Percentiles rank a stretch among this genome's conserved stretches.
phyloP scores from a whole-genome alignment of 2,329 filamentous ascomycete species.

The Fusarium papillatum region DNA sequence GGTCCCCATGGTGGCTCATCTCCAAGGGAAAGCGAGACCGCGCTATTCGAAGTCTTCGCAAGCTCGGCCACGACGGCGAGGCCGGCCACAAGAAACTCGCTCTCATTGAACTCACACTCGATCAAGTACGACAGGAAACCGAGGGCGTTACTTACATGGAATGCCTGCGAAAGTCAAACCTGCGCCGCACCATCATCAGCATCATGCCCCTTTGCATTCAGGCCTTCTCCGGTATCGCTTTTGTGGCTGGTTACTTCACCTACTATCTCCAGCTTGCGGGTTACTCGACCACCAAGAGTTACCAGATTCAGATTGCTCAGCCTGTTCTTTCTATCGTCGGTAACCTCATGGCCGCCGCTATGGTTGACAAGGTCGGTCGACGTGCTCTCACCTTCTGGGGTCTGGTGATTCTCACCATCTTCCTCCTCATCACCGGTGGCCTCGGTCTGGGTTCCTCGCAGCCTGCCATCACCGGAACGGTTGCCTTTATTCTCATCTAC shows the following conservation, averaged over 20 bases:
- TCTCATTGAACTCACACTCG: slow-evolving; percentile 20
- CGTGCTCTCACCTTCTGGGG: slow-evolving; percentile 26
- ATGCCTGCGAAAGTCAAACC: slow-evolving; percentile 28
- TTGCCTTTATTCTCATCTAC: slow-evolving; percentile 24
- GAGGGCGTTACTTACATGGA: slow-evolving; percentile 28
- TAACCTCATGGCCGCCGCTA: slow-evolving; percentile 20
- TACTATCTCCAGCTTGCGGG: slow-evolving; percentile 27
- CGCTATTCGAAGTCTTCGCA: slow-evolving; percentile 6
- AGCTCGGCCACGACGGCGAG: slow-evolving; percentile 6
- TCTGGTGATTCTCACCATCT: slow-evolving; percentile 15
- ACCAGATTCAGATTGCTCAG: slow-evolving; percentile 12
- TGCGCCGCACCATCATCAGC: slow-evolving; percentile 30
- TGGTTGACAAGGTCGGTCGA: slow-evolving; percentile 23
- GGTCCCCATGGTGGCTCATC: slow-evolving; percentile 27
- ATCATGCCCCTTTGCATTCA: slow-evolving; percentile 21
- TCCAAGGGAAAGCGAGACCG: slow-evolving; percentile 16
- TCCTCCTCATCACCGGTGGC: slow-evolving; percentile 22
- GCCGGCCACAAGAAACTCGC: slow-evolving; percentile 13
- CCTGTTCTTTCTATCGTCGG: slow-evolving; percentile 17
- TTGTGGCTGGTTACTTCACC: slow-evolving; percentile 26
- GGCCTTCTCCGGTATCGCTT: slow-evolving; percentile 15
- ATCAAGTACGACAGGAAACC: slow-evolving; percentile 13
- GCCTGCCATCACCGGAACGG: slow-evolving; percentile 10
- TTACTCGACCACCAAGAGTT: slow-evolving; percentile 7
- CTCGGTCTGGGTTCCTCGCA: slow-evolving; percentile 6